Percentiles rank a stretch among this genome's conserved stretches.
phyloP scores from a whole-genome alignment of 306 rosid species.

The Gastrolobium villosum region DNA sequence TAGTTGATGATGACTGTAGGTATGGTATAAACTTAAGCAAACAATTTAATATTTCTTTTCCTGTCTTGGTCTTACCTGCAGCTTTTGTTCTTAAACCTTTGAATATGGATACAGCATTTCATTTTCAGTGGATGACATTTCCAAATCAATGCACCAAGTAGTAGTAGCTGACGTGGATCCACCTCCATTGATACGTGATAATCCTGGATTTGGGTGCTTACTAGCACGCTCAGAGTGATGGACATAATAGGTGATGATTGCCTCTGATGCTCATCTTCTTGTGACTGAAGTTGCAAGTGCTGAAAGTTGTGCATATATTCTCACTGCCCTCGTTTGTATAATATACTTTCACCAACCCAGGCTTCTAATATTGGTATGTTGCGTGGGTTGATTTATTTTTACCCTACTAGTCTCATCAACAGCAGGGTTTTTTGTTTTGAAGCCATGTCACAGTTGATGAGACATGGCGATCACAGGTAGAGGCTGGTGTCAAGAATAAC shows the following conservation, averaged over 20 bases:
- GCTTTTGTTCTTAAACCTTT: conserved; percentile 35
- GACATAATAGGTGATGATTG: conserved; percentile 36
- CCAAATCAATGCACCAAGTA: conserved; percentile 92
- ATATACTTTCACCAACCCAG: conserved; percentile 62
- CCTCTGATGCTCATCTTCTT: conserved; percentile 42
- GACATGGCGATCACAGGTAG: conserved; percentile 57
- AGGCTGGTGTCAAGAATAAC: conserved; percentile 59
- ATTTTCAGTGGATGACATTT: conserved; percentile 96
- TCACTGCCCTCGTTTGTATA: conserved; percentile 68
- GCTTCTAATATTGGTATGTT: conserved; percentile 71
- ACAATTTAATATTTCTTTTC: neutral
- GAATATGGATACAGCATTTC: conserved; percentile 79
- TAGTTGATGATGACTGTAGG: conserved; percentile 98
- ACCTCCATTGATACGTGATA: conserved; percentile 96
- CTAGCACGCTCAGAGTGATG: conserved; percentile 85
- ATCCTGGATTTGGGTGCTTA: conserved; percentile 95
- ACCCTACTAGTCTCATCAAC: conserved; percentile 77
- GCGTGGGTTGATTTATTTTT: conserved; percentile 69
- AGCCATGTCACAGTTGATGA: conserved; percentile 70
- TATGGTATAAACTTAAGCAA: conserved; percentile 44
- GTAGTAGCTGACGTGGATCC: conserved; percentile 95
- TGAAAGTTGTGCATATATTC: conserved; percentile 78
- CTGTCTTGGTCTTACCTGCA: neutral
- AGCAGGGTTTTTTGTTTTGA: conserved; percentile 68
- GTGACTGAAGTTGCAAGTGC: conserved; percentile 62